Conservation (phyloP, 176 grass and related monocot species). For the Triticum turgidum region DNA sequence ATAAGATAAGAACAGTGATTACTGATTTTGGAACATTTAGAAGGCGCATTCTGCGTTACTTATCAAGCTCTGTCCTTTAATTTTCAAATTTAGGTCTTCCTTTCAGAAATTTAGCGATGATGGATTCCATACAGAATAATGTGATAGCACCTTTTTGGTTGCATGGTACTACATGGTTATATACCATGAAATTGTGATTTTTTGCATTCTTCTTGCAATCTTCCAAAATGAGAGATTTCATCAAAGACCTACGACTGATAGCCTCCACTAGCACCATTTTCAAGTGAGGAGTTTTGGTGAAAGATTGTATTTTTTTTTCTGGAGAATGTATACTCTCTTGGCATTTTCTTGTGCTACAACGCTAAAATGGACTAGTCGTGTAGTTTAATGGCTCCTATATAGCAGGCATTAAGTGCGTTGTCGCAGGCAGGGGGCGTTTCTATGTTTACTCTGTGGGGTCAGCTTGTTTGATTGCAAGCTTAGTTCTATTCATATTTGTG, state of each 20-base stretch:
- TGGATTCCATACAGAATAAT: constrained; percentile 11
- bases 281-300: neutral
- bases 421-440: neutral
- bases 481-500: too few species aligned
- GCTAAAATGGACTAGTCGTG: neutral
- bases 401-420: neutral
- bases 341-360: neutral
- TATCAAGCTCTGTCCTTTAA: neutral
- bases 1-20: neutral
- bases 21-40: neutral
- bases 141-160: neutral
- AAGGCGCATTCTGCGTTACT: neutral
- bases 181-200: neutral
- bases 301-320: neutral
- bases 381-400: neutral
- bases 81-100: neutral
- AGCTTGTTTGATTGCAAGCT: too few species aligned
- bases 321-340: neutral
- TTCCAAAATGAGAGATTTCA: neutral
- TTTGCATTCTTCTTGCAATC: neutral
- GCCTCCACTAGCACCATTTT: neutral
- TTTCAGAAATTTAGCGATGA: neutral
- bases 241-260: neutral
- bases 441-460: too few species aligned
- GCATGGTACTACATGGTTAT: neutral